A percentile compares a stretch with the other conserved stretches of the same genome.
phyloP scores from a whole-genome alignment of 805 yeast genomes.

The Jamesozyma spencerorum region DNA sequence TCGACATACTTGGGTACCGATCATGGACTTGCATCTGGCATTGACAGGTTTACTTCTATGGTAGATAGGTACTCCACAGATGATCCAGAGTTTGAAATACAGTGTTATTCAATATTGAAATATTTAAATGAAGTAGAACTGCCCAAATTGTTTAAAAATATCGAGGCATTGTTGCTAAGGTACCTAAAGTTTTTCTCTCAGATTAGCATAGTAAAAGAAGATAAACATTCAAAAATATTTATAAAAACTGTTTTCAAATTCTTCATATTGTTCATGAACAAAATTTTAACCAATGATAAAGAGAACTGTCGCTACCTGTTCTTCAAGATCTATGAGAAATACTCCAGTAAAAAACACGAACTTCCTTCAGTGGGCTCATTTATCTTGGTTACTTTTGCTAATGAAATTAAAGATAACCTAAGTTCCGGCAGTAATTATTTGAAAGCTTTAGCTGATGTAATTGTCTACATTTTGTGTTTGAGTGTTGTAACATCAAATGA shows the following conservation, averaged over 20 bases:
- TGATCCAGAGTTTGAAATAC: slow-evolving; percentile 30
- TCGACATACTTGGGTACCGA: slow-evolving; percentile 61
- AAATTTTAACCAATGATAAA: slow-evolving; percentile 32
- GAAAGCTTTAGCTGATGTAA: slow-evolving; percentile 30
- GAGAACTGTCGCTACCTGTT: slow-evolving; percentile 52
- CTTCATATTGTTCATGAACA: slow-evolving; percentile 1
- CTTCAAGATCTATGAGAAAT: slow-evolving; percentile 38
- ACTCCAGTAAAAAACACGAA: slow-evolving; percentile 14
- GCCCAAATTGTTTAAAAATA: slow-evolving; percentile 51
- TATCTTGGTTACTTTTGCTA: slow-evolving; percentile 38
- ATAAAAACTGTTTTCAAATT: slow-evolving; percentile 28
- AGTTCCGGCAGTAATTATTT: slow-evolving; percentile 53
- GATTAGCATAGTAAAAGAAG: slow-evolving; percentile 12
- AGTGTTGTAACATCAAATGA: slow-evolving; percentile 26
- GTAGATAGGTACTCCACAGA: slow-evolving; percentile 16
- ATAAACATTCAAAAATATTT: slow-evolving; percentile 19
- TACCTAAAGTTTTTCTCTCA: slow-evolving; percentile 32
- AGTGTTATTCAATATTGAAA: slow-evolving; percentile 42
- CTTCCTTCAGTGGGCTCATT: slow-evolving; percentile 46
- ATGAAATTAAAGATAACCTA: slow-evolving; percentile 40
- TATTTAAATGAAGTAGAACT: slow-evolving; percentile 46
- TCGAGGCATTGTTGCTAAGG: slow-evolving; percentile 30
- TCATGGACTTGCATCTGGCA: slow-evolving; percentile 48
- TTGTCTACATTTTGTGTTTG: slow-evolving; percentile 41
- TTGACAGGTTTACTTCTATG: slow-evolving; percentile 46